Evolutionary conservation across 306 rosid species (phyloP).

Genomic region (Styphnolobium japonicum): DNA sequence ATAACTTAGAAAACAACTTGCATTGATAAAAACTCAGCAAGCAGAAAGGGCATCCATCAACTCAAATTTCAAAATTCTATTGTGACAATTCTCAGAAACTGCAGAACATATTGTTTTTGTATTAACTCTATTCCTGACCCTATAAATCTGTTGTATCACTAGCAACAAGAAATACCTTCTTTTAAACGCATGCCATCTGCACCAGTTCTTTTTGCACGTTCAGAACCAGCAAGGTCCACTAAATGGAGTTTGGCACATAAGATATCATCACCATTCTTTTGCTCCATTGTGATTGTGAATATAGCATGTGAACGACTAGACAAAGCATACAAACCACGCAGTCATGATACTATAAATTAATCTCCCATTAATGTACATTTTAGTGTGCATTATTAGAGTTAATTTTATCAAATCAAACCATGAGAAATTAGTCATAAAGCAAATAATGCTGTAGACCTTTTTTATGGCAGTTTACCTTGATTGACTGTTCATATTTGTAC

Average conservation of each 20-base stretch:
- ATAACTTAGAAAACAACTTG: neutral
- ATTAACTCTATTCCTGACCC: neutral
- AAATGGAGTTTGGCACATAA: slow-evolving; percentile 84
- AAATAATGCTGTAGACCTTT: neutral
- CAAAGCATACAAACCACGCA: slow-evolving; percentile 3
- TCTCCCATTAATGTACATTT: slow-evolving; percentile 18
- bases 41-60: neutral
- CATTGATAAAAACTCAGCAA: neutral
- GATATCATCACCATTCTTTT: slow-evolving; percentile 84
- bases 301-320: slow-evolving; percentile 96
- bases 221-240: slow-evolving; percentile 98
- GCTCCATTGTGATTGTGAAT: slow-evolving; percentile 91
- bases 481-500: slow-evolving; percentile 97
- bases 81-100: neutral
- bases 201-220: slow-evolving; percentile 92
- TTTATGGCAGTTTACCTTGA: slow-evolving; percentile 58
- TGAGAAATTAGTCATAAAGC: neutral
- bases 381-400: neutral
- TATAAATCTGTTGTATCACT: neutral
- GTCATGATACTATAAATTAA: slow-evolving; percentile 5
- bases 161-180: slow-evolving; percentile 64
- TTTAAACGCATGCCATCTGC: slow-evolving; percentile 97
- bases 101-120: neutral
- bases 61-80: neutral
- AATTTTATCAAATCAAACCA: neutral